Evolutionary conservation across 108 stramenopile genomes (phyloP), one percentile per base, ranked within the genome.

Genomic region (Epipyxis sp.): DNA sequence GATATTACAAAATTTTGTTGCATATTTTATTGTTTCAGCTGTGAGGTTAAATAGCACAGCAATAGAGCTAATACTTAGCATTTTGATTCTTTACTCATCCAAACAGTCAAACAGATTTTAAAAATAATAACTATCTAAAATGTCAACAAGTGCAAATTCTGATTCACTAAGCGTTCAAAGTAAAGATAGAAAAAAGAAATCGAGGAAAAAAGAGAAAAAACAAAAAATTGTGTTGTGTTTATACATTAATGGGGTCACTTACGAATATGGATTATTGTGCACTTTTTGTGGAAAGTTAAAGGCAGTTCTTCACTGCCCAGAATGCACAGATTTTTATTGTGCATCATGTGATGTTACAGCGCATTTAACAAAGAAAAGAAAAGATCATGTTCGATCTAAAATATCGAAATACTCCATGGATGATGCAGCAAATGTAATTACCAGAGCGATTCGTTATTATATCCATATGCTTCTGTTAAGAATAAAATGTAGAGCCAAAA

Each of bases 261-360:
- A 74, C 43, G 50, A 74, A 32, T 25, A 74, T 25, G 71, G 71
- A 39, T 29, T 57, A 10, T 27, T 54, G 41, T 74, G 71, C 25
- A 74, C 71, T 10, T 74, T 74, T 25, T 74, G 71, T 39, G 34
- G 25, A 16, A 74, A 74, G 35, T 6, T 13, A 6, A 37, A 16
- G 16, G 71, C 71, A 16, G 50, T 74, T 42, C 6, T 54, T 6
- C 50, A 74, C 34, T 74, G 71, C 42, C 71, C 71, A 3, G 32
- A 34, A 6, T 74, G 71, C 43, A 25, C 10, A 3, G 71, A 74
- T 42, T 74, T 74, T 32, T 74, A 74, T 32, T 74, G 71, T 25
- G 3, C 20, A 10, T 27, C 32, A 57, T 74, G 71, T 57, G 71
- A 74, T 74, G 3, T 6, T 42, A 74, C 71, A 13, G 71, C 71